These are phyloP conservation scores for Hypoxylon trugodes DNA, from an alignment of 495 filamentous ascomycete genomes.

Conservation along the genomic window DNA sequence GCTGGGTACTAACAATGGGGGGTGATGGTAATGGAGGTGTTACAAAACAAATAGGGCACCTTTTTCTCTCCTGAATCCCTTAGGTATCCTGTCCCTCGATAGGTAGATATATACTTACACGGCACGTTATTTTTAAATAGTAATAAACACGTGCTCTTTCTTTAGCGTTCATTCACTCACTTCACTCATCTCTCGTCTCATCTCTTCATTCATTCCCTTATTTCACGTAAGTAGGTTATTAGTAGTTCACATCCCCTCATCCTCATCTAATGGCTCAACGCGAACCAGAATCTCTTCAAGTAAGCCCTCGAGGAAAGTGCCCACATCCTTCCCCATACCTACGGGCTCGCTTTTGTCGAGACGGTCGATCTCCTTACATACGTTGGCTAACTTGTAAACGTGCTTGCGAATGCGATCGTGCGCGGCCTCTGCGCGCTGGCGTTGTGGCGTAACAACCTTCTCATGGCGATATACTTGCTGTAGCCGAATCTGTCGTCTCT, in stretches of 20 bases:
- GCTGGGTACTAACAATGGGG: no score
- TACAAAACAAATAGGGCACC: no score
- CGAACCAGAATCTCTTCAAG: conserved; percentile 94
- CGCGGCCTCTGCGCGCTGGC: conserved; percentile 72
- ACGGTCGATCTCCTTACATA: conserved; percentile 87
- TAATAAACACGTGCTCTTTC: no score
- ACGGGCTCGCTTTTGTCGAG: conserved; percentile 84
- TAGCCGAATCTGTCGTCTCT: conserved; percentile 74
- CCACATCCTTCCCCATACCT: conserved; percentile 88
- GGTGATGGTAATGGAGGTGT: no score
- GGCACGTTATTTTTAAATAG: no score
- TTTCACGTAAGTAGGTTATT: neutral
- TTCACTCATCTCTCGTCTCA: neutral
- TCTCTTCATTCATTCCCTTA: neutral
- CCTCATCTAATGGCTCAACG: conserved; percentile 84
- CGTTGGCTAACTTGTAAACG: conserved; percentile 75
- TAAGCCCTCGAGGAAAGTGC: conserved; percentile 86
- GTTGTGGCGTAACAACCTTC: conserved; percentile 57
- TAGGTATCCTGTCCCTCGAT: no score
- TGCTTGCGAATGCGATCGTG: conserved; percentile 84
- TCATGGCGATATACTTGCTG: conserved; percentile 60
- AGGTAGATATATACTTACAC: conserved; percentile 34
- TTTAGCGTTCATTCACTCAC: no score
- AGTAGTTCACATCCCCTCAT: conserved; percentile 48
- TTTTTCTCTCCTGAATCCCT: no score